These are phyloP conservation scores for Durusdinium trenchii DNA, from an alignment of 73 alveolate genomes.

Conservation along the genomic window DNA sequence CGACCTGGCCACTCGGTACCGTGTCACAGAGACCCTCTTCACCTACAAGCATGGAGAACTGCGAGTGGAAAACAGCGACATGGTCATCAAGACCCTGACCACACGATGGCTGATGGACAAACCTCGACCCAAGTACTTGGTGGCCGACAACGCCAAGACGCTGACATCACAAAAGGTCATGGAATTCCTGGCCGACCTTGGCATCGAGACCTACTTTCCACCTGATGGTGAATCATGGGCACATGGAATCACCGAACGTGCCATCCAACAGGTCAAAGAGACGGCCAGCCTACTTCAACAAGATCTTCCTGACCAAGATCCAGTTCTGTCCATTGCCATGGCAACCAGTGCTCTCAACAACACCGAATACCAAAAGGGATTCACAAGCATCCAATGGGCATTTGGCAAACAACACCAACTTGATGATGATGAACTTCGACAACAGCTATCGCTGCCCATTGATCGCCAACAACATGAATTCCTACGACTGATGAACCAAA, in stretches of 20 bases:
- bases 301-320: too few species aligned
- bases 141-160: slow-evolving; percentile 10
- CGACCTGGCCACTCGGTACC: slow-evolving; percentile 31
- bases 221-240: slow-evolving; percentile 1
- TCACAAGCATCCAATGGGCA: too few species aligned
- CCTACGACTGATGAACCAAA: too few species aligned
- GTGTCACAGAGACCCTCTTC: background rate
- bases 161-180: background rate
- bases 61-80: background rate
- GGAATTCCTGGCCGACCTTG: slow-evolving; percentile 32
- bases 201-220: background rate
- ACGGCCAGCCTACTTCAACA: too few species aligned
- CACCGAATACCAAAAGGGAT: too few species aligned
- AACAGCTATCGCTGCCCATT: too few species aligned
- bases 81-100: background rate
- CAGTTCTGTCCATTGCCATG: too few species aligned
- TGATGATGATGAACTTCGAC: too few species aligned
- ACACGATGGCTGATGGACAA: background rate
- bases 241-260: slow-evolving; percentile 2
- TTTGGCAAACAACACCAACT: too few species aligned
- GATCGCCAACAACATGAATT: too few species aligned
- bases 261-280: too few species aligned
- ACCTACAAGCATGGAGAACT: background rate
- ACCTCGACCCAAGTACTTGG: background rate
- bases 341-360: too few species aligned